Evolutionary conservation across 495 filamentous ascomycete genomes (phyloP), one percentile per base, ranked within the genome.

Genomic region (Annulohypoxylon maeteangense): DNA sequence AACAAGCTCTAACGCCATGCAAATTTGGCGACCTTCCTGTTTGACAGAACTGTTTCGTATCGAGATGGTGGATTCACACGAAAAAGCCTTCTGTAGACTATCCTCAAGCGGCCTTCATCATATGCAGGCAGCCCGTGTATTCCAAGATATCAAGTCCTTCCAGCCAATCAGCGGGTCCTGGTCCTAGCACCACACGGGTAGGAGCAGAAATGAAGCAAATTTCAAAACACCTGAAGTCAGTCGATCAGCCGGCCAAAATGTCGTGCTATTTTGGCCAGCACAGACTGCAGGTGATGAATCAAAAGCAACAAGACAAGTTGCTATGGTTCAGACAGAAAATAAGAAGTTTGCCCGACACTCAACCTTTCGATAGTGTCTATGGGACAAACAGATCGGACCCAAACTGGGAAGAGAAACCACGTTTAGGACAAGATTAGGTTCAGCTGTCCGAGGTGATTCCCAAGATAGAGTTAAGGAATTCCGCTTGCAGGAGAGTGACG

Each of bases 121-220:
- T 71, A 62, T 74, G 71, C 71, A 70, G 67, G 62, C 34, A 67
- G 58, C 71, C 67, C 62, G 54, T 40, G 51, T 51, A 66, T 62
- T 62, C 61, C 56, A 48, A 48, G 34, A 51, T 25, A 29, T 16
- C 56, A 69, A 59, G 38, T 36, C 36, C 38, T 63, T 53, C 18
- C 36, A 31, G 25, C 71, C 71, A 70, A 74, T 74, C 62, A 71
- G 36, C 18, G n/a, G n/a, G 29, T 31, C 14, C 23, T 45, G 44
- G 59, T 10, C 38, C 55, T 57, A 61, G 32, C 31, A 60, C 67
- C 27, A 18, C 11, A 44, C 71, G 71, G 71, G 67, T 74, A 74
- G 60, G 27, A 58, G 63, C 71, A 74, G 67, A 61, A 38, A 54
- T 56, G 58, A 59, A 67, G 58, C 65, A 38, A 61, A 25, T 71